phyloP scores from a whole-genome alignment of 192 early-diverging fungal genomes.

The Coemansia aciculifera region DNA sequence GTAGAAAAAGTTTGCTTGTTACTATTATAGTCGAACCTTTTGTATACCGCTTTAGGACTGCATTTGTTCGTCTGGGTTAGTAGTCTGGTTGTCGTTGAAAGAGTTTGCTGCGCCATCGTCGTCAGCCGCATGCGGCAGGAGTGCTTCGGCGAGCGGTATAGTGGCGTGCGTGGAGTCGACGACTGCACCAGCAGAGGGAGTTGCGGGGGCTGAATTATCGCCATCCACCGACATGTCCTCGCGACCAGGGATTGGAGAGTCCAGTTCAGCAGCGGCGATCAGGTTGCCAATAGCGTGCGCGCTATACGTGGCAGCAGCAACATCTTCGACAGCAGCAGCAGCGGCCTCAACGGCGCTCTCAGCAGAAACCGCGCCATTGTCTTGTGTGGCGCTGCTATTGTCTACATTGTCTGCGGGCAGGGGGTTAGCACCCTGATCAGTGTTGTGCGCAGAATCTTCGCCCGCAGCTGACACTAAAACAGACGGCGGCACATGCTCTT shows the following conservation, averaged over 20 bases:
- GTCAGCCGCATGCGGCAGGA: not conserved
- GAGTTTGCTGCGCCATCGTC: not conserved
- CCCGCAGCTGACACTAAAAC: not conserved
- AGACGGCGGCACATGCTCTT: not conserved
- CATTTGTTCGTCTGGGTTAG: not conserved
- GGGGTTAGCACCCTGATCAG: not conserved
- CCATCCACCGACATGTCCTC: constrained; percentile 9
- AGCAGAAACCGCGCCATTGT: not conserved
- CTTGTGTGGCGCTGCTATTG: not conserved
- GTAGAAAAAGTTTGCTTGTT: not conserved
- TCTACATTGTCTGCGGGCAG: constrained; percentile 7
- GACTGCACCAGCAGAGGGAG: not conserved
- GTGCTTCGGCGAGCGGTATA: not conserved
- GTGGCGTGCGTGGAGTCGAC: not conserved
- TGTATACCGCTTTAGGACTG: not conserved
- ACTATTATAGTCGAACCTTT: not conserved
- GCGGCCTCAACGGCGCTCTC: constrained; percentile 20
- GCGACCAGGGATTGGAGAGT: not conserved
- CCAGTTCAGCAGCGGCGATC: not conserved
- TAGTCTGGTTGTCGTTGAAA: not conserved
- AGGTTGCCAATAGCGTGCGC: not conserved
- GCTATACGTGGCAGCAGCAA: constrained; percentile 14
- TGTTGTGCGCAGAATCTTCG: constrained; percentile 5
- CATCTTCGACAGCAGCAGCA: constrained; percentile 26
- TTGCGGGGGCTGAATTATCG: not conserved